Base-by-base conservation (phyloP, 2,329 filamentous ascomycete genomes). In the Monilinia fructicola region DNA sequence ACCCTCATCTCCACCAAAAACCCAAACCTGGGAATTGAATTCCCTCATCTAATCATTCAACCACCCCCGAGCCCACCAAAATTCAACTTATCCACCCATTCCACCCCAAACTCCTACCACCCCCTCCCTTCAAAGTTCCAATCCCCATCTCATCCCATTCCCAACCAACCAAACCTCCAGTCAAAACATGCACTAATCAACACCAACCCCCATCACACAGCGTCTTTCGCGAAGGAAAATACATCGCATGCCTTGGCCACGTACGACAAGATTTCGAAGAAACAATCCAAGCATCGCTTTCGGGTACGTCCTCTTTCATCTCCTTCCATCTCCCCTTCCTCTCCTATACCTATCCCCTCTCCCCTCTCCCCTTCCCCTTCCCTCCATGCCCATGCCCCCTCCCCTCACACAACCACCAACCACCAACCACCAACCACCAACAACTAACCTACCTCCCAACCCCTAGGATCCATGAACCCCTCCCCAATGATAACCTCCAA, bases 151-250 rank as follows among this genome's bases (percentile, higher is more conserved):
- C 55, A 46, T 28, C 35, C 6, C 23, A 28, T n/a, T 31, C 9
- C n/a, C 4, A 26, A 53, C n/a, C 4, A 26, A 53, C 14, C 42
- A 28, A 26, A 21, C 38, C 23, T 42, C 28, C n/a, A 40, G 9
- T 31, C 23, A 40, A 40, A 40, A 40, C 38, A 40, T 40, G 10
- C 2, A 40, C 38, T 40, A 40, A 14, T 3, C 2, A n/a, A 48
- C 7, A 23, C 46, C 23, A 0, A 23, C 46, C n/a, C n/a, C n/a
- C 2, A 35, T 35, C 31, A 9, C 21, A n/a, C 38, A 59, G 55
- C 14, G 79, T 85, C 6, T 82, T 83, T 63, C 79, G 79, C 9
- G 84, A 87, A 73, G 81, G 83, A 42, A 80, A 77, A 46, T 85
- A 84, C 71, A 78, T 80, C 10, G 82, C 81, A 0, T 68, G 64